Conservation (phyloP, 2,329 filamentous ascomycete genomes). For the Endothia cerciana region DNA sequence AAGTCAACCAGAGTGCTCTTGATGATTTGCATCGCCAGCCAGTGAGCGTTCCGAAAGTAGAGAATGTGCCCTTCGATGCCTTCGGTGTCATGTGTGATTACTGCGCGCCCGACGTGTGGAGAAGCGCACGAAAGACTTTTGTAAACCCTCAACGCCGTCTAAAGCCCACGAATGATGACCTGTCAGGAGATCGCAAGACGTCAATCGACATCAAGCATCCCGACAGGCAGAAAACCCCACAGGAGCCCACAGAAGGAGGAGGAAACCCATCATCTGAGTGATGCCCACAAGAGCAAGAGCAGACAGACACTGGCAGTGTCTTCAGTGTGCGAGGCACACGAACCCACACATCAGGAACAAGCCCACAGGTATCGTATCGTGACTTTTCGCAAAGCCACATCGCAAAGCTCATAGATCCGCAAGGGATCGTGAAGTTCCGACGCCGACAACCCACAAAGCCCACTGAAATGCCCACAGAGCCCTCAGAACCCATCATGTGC, state of each 20-base stretch:
- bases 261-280: slow-evolving; percentile 34
- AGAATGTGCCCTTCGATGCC: slow-evolving; percentile 10
- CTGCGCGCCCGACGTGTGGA: slow-evolving; percentile 2
- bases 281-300: slow-evolving; percentile 38
- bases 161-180: slow-evolving; percentile 28
- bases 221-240: slow-evolving; percentile 29
- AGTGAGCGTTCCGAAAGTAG: slow-evolving; percentile 19
- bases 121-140: slow-evolving; percentile 27
- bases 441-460: slow-evolving; percentile 63
- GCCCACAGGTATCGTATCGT: slow-evolving; percentile 60
- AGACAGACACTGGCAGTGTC: slow-evolving; percentile 28
- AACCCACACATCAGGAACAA: slow-evolving; percentile 43
- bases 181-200: slow-evolving; percentile 27
- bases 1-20: slow-evolving; percentile 29
- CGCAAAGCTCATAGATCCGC: slow-evolving; percentile 47
- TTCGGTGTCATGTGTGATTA: slow-evolving; percentile 13
- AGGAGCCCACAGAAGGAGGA: slow-evolving; percentile 32
- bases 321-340: slow-evolving; percentile 29
- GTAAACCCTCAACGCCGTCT: slow-evolving; percentile 25
- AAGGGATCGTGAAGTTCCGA: slow-evolving; percentile 46
- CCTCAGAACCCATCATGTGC: slow-evolving; percentile 49
- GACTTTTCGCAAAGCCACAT: slow-evolving; percentile 39
- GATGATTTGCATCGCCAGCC: slow-evolving; percentile 31
- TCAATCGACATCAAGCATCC: slow-evolving; percentile 11
- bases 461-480: slow-evolving; percentile 51